Percentiles rank a stretch among this genome's conserved stretches.
These are phyloP conservation scores for Pseudogymnoascus sp. DNA, from an alignment of 2,329 filamentous ascomycete genomes.

Conservation along the genomic window DNA sequence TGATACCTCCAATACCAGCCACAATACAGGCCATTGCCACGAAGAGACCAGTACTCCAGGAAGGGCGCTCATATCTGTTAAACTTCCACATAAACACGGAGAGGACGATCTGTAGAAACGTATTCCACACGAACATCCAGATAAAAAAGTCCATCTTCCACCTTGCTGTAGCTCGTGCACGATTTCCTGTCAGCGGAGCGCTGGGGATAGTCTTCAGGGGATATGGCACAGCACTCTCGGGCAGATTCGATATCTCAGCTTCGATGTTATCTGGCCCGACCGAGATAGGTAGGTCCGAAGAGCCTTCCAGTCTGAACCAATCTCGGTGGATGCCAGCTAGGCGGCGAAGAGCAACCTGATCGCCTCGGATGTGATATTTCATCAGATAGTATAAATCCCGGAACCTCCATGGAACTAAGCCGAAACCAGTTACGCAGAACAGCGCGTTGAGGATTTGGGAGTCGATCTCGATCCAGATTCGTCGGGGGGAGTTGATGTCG, in stretches of 20 bases:
- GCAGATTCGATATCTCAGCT: conserved; percentile 33
- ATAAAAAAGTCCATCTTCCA: conserved; percentile 79
- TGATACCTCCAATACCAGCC: conserved; percentile 60
- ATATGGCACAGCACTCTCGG: conserved; percentile 50
- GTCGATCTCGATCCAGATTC: conserved; percentile 79
- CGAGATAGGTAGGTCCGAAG: conserved; percentile 48
- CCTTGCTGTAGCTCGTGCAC: conserved; percentile 57
- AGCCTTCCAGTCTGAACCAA: conserved; percentile 70
- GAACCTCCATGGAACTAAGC: conserved; percentile 77
- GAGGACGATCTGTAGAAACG: conserved; percentile 66
- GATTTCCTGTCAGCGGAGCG: conserved; percentile 63
- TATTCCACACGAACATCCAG: conserved; percentile 74
- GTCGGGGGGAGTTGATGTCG: conserved; percentile 67
- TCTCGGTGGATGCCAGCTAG: conserved; percentile 67
- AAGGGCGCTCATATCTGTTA: conserved; percentile 66
- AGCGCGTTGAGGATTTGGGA: conserved; percentile 77
- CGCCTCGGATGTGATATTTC: conserved; percentile 52
- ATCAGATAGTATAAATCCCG: conserved; percentile 71
- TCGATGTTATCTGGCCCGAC: conserved; percentile 49
- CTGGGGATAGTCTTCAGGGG: conserved; percentile 59
- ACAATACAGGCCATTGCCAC: conserved; percentile 68
- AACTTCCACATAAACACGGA: conserved; percentile 79
- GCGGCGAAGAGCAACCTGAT: conserved; percentile 53
- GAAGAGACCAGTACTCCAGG: conserved; percentile 74
- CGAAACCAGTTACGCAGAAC: conserved; percentile 83